Evolutionary conservation across 345 rosid species (phyloP).

Genomic region (Salix suchowensis): DNA sequence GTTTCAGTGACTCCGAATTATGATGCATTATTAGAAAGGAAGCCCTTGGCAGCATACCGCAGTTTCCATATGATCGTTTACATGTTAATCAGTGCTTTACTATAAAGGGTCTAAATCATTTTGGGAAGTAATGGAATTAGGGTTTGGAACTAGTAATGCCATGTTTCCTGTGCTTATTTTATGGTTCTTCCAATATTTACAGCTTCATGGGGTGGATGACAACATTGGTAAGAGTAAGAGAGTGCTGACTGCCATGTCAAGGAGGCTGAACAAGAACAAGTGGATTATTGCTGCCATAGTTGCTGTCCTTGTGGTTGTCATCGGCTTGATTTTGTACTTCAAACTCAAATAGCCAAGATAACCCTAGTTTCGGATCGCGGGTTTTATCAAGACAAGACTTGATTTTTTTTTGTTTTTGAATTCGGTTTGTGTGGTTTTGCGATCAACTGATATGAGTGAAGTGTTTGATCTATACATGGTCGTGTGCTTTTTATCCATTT

Average conservation of each 20-base stretch:
- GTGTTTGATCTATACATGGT: not conserved
- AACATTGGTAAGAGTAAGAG: slow-evolving; percentile 84
- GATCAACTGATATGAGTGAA: not conserved
- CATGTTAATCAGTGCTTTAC: not conserved
- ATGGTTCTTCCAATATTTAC: slow-evolving; percentile 16
- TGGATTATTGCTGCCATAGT: slow-evolving; percentile 64
- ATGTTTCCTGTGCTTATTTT: not conserved
- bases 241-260: slow-evolving; percentile 63
- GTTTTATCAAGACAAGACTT: not conserved
- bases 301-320: slow-evolving; percentile 50
- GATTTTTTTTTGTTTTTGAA: not conserved
- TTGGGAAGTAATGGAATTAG: not conserved
- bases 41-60: not conserved
- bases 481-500: not conserved
- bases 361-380: not conserved
- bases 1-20: not conserved
- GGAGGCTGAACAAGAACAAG: slow-evolving; percentile 87
- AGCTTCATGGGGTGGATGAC: slow-evolving; percentile 93
- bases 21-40: not conserved
- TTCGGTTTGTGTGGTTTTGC: slow-evolving; percentile 6
- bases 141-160: not conserved
- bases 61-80: not conserved
- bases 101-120: not conserved
- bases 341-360: slow-evolving; percentile 40
- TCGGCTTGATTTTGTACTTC: slow-evolving; percentile 60